These are phyloP conservation scores for Barbatosphaeria neglecta DNA, from an alignment of 495 filamentous ascomycete genomes.

Conservation along the genomic window DNA sequence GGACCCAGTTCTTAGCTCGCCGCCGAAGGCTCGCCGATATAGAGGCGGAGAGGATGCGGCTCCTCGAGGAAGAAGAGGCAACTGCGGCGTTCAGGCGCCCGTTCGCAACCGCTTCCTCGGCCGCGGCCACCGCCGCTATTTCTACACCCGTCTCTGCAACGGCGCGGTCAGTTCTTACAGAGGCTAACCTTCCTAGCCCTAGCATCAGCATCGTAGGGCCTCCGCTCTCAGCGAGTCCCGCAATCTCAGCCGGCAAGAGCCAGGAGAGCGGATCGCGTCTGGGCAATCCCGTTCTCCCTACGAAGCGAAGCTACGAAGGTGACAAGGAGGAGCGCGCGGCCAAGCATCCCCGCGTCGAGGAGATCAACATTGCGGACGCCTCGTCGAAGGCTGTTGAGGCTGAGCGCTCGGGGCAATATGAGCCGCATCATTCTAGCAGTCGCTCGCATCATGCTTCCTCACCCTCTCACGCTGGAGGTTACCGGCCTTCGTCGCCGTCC, in stretches of 20 bases:
- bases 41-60: constrained; percentile 23
- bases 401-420: neutral
- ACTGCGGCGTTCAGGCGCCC: constrained; percentile 7
- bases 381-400: neutral
- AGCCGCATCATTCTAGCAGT: neutral
- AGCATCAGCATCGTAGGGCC: neutral
- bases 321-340: neutral
- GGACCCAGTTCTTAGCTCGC: constrained; percentile 32
- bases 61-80: constrained; percentile 20
- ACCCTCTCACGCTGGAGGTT: too few species aligned
- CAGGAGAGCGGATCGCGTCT: neutral
- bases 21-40: constrained; percentile 31
- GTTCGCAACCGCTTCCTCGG: constrained; percentile 6
- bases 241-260: neutral
- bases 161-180: neutral
- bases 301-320: neutral
- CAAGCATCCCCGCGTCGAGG: neutral
- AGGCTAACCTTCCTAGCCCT: neutral
- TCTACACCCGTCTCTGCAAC: too few species aligned
- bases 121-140: constrained; percentile 5
- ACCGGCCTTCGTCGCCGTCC: neutral
- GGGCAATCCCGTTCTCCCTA: too few species aligned
- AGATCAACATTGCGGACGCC: neutral
- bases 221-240: neutral
- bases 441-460: neutral